Evolutionary conservation across 2,329 filamentous ascomycete species (phyloP), one percentile per base, ranked within the genome.

Genomic region (Scedosporium boydii): DNA sequence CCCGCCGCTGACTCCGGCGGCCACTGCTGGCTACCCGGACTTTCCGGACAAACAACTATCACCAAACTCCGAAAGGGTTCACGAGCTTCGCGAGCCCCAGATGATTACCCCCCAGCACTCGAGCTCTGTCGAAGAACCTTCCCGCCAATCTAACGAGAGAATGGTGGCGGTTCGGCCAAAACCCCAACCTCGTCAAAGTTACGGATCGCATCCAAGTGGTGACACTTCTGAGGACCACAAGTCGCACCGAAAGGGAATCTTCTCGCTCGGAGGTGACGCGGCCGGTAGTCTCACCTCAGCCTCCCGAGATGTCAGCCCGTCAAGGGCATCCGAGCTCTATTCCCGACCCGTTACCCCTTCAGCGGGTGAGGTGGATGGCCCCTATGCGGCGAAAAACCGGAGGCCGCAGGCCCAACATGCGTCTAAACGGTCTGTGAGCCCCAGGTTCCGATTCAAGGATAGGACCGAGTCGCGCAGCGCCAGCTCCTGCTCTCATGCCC

Each of bases 1-100:
- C 10, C 93, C 93, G 67, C 92, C 92, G 51, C 82, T 98, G 60
- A 97, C 93, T 12, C 93, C 93, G 18, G 87, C 91, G 62, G 92
- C 87, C 60, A 93, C 91, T 53, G 48, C 46, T 14, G 59, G 59
- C 44, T 77, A 77, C 21, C 75, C 75, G 42, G 55, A 61, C 29
- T 56, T 48, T 38, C 34, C 23, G 23, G 60, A 62, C n/a, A 57
- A 58, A 23, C 38, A 44, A 26, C 46, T 51, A 9, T 44, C 48
- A 10, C 12, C 57, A 27, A 59, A 58, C 18, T 53, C 62, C 23
- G 57, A 26, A 26, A 62, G 44, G 58, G 16, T 55, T 7, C 57
- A 51, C 26, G 61, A 34, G 16, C 57, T 57, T 53, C 68, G 69
- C 23, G 71, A 74, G n/a, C 64, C 66, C 3, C 74, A 76, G 23